Percentiles rank a stretch among this genome's conserved stretches.
phyloP scores from a whole-genome alignment of 2,329 filamentous ascomycete species.

The Colletotrichum sp. region DNA sequence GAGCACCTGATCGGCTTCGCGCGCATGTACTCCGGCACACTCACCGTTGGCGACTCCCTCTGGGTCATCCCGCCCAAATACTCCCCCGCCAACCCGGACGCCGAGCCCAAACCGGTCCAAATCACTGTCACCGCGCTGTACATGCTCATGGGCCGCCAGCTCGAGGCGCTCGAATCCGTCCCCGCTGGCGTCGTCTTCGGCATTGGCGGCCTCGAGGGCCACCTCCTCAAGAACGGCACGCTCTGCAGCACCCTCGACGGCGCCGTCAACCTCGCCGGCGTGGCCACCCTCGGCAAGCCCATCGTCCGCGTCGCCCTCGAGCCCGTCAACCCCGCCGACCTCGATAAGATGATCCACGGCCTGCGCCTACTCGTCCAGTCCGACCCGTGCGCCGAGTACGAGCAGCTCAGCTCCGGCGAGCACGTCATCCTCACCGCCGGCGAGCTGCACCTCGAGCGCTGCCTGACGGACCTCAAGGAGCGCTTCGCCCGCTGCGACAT shows the following conservation, averaged over 20 bases:
- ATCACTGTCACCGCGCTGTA: slow-evolving; percentile 89
- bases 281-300: slow-evolving; percentile 79
- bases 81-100: slow-evolving; percentile 78
- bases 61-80: slow-evolving; percentile 96
- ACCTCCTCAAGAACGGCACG: slow-evolving; percentile 95
- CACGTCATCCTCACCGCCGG: slow-evolving; percentile 95
- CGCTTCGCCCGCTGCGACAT: slow-evolving; percentile 94
- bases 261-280: slow-evolving; percentile 87
- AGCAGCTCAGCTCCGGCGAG: slow-evolving; percentile 90
- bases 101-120: slow-evolving; percentile 76
- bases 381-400: slow-evolving; percentile 95
- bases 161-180: slow-evolving; percentile 83
- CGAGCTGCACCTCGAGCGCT: slow-evolving; percentile 92
- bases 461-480: slow-evolving; percentile 90
- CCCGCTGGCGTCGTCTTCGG: slow-evolving; percentile 96
- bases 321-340: slow-evolving; percentile 84
- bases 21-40: slow-evolving; percentile 86
- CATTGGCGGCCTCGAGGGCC: slow-evolving; percentile 88
- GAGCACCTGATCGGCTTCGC: slow-evolving; percentile 96
- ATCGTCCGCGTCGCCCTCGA: slow-evolving; percentile 98
- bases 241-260: slow-evolving; percentile 88
- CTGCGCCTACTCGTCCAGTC: slow-evolving; percentile 88
- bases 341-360: slow-evolving; percentile 94
- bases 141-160: slow-evolving; percentile 90
- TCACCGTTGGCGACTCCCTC: slow-evolving; percentile 87